Base-by-base conservation (phyloP, 2,329 filamentous ascomycete species). In the Huntiella abstrusa region DNA sequence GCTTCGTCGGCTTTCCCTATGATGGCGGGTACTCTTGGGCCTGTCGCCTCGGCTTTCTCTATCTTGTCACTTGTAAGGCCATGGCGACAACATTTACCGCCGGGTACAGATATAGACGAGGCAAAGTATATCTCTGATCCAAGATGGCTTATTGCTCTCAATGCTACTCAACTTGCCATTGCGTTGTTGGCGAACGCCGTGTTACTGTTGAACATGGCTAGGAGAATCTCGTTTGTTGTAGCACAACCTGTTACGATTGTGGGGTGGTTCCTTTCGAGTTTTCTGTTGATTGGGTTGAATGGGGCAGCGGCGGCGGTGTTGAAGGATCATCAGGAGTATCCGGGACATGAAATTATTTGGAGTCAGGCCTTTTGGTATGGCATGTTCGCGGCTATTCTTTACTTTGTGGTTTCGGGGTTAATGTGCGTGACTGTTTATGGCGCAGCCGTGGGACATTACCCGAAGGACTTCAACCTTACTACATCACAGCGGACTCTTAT, bases 341-440 rank as follows among this genome's bases (percentile, higher is more conserved):
- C 55, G 42, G 58, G 43, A 56, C 64, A 47, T 51, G 69, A 65
- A 52, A 79, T 82, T 52, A 64, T 76, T 41, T 75, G 71, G 68
- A 85, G 83, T 0, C 82, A 93, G 59, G 84, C 83, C 1, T 94
- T 83, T 56, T 94, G 80, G 70, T 92, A 92, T 56, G 86, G 77
- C 19, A 70, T 93, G 13, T 83, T 84, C 54, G 78, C 85, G 2
- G 82, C 85, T 4, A 64, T 75, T 2, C 69, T 93, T 15, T 94
- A 94, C 61, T 80, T 88, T 47, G 57, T 88, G 12, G 80, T 83
- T 45, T 80, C 83, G 0, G 74, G 80, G 40, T 69, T 92, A 34
- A 76, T 94, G 60, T 71, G 80, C 52, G 61, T 84, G 47, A 94
- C 88, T 16, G 84, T 88, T 63, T 69, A 78, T 47, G 85, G 85